A percentile compares a stretch with the other conserved stretches of the same genome.
These are phyloP conservation scores for Calonectria henricotiae DNA, from an alignment of 2,329 filamentous ascomycete species.

Conservation along the genomic window DNA sequence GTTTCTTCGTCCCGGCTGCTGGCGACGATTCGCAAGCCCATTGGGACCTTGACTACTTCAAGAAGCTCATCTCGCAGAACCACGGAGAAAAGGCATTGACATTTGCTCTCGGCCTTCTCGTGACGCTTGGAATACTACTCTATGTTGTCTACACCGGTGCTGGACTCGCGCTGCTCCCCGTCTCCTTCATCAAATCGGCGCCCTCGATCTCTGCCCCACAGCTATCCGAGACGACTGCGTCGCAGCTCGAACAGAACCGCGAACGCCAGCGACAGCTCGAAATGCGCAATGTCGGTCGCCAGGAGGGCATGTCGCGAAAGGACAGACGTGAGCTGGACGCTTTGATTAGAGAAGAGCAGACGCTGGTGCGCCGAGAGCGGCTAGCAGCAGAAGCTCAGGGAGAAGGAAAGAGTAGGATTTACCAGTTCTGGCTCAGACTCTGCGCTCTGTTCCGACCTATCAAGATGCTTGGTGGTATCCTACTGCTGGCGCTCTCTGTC, in stretches of 20 bases:
- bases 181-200: constrained; percentile 93
- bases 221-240: constrained; percentile 82
- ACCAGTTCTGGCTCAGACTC: constrained; percentile 84
- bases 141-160: constrained; percentile 92
- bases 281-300: constrained; percentile 83
- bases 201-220: constrained; percentile 88
- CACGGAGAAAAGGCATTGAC: constrained; percentile 93
- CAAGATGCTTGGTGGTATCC: constrained; percentile 87
- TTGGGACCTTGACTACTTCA: constrained; percentile 93
- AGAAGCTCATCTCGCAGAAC: constrained; percentile 82
- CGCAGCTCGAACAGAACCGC: constrained; percentile 88
- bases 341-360: constrained; percentile 91
- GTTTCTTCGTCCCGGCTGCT: constrained; percentile 92
- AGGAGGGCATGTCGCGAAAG: constrained; percentile 84
- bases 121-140: constrained; percentile 87
- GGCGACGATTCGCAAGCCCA: constrained; percentile 77
- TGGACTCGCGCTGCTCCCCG: constrained; percentile 89
- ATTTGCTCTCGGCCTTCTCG: constrained; percentile 90
- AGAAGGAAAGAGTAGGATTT: constrained; percentile 81
- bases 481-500: constrained; percentile 82
- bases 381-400: constrained; percentile 87
- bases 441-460: constrained; percentile 89
- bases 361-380: constrained; percentile 89
- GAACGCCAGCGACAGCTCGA: constrained; percentile 95
- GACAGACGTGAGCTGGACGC: constrained; percentile 91